These are phyloP conservation scores for Micractinium sp. DNA, from an alignment of 139 green algal species.

Conservation along the genomic window DNA sequence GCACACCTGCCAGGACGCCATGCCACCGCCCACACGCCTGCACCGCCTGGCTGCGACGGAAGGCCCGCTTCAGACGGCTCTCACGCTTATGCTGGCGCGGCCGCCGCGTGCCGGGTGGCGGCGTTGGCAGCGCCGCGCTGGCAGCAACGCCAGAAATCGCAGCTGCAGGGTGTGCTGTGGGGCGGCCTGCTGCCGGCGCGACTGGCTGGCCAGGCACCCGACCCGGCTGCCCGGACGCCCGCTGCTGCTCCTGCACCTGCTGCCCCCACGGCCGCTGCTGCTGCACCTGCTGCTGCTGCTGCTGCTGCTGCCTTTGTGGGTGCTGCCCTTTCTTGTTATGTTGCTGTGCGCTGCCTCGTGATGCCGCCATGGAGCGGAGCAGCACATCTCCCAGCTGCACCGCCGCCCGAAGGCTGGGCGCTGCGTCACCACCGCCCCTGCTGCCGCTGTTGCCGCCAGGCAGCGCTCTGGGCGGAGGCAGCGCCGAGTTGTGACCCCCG, in stretches of 20 bases:
- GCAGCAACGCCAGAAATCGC: no score
- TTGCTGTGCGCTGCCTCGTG: background rate
- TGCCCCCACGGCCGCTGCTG: background rate
- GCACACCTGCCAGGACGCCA: constrained; percentile 14
- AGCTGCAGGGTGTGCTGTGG: background rate
- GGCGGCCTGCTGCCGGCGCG: background rate
- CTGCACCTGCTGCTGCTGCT: background rate
- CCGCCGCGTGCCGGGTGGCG: constrained; percentile 12
- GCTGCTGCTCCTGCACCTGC: background rate
- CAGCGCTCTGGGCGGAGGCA: background rate
- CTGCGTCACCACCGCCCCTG: background rate
- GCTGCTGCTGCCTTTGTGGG: background rate
- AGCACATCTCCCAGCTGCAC: constrained; percentile 19
- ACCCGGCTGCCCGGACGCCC: background rate
- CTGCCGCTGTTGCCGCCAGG: background rate
- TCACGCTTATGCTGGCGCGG: constrained; percentile 14
- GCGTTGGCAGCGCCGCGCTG: no score
- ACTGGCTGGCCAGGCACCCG: background rate
- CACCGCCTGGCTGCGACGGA: constrained; percentile 26
- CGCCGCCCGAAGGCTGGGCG: background rate
- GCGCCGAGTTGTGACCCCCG: constrained; percentile 59
- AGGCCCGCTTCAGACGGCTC: constrained; percentile 31
- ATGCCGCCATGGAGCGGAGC: background rate
- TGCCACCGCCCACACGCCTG: constrained; percentile 22
- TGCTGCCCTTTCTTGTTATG: background rate